Percentiles rank a stretch among this genome's conserved stretches.
Evolutionary conservation across 371 early-diverging fungal genomes (phyloP).

Genomic region (Mortierella sp.): DNA sequence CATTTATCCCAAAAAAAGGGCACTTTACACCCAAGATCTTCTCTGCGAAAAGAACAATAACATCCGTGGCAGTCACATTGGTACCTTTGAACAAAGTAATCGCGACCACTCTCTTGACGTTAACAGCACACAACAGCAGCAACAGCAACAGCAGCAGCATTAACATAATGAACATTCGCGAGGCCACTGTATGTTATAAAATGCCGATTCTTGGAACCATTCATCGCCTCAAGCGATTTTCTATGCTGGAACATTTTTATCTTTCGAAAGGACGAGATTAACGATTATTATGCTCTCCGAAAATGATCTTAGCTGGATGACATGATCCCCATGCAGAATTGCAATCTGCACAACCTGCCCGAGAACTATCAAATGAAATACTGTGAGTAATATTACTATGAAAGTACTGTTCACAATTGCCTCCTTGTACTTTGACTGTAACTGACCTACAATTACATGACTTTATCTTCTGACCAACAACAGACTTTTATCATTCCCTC

Average conservation of each 20-base stretch:
- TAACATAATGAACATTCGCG: slow-evolving; percentile 71
- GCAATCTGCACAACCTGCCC: slow-evolving; percentile 96
- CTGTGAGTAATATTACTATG: slow-evolving; percentile 64
- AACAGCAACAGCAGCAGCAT: not conserved
- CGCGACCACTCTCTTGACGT: too few species aligned
- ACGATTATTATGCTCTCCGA: not conserved
- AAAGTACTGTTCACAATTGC: not conserved
- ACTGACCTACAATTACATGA: too few species aligned
- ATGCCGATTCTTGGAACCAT: not conserved
- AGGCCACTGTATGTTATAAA: slow-evolving; percentile 69
- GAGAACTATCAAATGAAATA: slow-evolving; percentile 99
- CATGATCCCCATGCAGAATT: slow-evolving; percentile 91
- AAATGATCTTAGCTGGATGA: slow-evolving; percentile 72
- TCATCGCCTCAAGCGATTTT: not conserved
- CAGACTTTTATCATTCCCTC: slow-evolving; percentile 92
- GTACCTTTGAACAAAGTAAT: too few species aligned
- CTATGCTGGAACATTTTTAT: not conserved
- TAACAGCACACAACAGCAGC: not conserved
- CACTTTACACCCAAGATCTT: too few species aligned
- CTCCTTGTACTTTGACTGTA: not conserved
- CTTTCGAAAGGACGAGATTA: not conserved
- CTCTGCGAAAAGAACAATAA: too few species aligned
- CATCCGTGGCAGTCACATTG: too few species aligned
- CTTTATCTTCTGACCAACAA: not conserved
- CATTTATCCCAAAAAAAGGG: too few species aligned